Evolutionary conservation across 2,329 filamentous ascomycete genomes (phyloP).

Genomic region (Diaporthe longicolla): DNA sequence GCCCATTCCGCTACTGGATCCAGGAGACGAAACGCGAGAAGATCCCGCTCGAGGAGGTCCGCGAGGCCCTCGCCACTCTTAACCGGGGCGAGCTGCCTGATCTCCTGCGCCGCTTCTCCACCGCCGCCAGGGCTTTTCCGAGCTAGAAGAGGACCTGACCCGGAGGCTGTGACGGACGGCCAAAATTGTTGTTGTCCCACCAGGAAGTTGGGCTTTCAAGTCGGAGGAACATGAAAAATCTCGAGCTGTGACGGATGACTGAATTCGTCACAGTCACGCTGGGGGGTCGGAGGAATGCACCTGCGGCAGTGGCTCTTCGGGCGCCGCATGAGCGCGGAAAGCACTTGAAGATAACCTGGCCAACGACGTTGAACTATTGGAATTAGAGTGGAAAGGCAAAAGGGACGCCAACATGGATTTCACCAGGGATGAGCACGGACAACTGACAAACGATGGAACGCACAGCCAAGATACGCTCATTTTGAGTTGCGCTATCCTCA

Average conservation of each 20-base stretch:
- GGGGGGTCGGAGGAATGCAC: neutral
- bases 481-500: neutral
- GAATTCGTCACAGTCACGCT: neutral
- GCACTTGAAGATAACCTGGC: neutral
- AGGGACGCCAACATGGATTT: neutral
- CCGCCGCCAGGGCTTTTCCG: slow-evolving; percentile 54
- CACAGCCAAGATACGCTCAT: neutral
- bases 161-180: neutral
- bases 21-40: slow-evolving; percentile 57
- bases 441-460: neutral
- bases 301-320: neutral
- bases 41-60: slow-evolving; percentile 52
- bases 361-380: neutral
- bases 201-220: slow-evolving; percentile 46
- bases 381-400: neutral
- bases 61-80: slow-evolving; percentile 54
- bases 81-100: slow-evolving; percentile 55
- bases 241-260: neutral
- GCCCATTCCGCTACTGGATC: slow-evolving; percentile 64
- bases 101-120: slow-evolving; percentile 52
- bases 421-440: neutral
- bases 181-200: neutral
- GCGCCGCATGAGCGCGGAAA: too few relatives aligned
- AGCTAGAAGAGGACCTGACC: neutral
- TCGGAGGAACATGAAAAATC: too few relatives aligned